Percentiles rank a stretch among this genome's conserved stretches.
Conservation (phyloP, 1,284 basidiomycete species). For the Tilletia setariae region DNA sequence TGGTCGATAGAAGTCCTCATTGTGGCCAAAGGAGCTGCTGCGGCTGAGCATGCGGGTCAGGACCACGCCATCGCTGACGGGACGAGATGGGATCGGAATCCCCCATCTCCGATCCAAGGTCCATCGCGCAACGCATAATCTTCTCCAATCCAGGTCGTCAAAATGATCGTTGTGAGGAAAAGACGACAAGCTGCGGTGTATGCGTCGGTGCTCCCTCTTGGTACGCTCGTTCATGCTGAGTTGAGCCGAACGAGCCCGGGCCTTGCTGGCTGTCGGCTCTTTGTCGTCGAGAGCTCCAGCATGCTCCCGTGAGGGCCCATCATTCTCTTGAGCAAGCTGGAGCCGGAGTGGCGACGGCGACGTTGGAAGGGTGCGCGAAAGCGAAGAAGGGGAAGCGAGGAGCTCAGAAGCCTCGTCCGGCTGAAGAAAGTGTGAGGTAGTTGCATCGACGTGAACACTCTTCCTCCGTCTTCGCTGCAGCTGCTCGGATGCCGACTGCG, state of each 20-base stretch:
- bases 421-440: neutral
- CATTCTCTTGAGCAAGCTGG: neutral
- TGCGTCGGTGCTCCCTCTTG: neutral
- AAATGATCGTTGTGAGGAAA: neutral
- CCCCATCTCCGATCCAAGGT: slow-evolving; percentile 32
- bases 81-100: slow-evolving; percentile 17
- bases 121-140: slow-evolving; percentile 27
- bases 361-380: neutral
- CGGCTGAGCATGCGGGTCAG: neutral
- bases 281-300: no score
- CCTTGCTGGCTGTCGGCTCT: no score
- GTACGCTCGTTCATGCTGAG: neutral
- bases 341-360: slow-evolving; percentile 6
- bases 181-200: neutral
- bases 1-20: slow-evolving; percentile 18
- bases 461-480: neutral
- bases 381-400: no score
- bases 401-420: no score
- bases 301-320: neutral
- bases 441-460: slow-evolving; percentile 9
- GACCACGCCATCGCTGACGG: neutral
- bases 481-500: slow-evolving; percentile 1
- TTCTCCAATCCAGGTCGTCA: slow-evolving; percentile 23
- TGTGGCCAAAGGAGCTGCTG: slow-evolving; percentile 21
- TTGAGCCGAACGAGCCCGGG: no score